Percentiles rank a stretch among this genome's conserved stretches.
Evolutionary conservation across 2,329 filamentous ascomycete species (phyloP).

Genomic region (Ceratocystis cubensis): DNA sequence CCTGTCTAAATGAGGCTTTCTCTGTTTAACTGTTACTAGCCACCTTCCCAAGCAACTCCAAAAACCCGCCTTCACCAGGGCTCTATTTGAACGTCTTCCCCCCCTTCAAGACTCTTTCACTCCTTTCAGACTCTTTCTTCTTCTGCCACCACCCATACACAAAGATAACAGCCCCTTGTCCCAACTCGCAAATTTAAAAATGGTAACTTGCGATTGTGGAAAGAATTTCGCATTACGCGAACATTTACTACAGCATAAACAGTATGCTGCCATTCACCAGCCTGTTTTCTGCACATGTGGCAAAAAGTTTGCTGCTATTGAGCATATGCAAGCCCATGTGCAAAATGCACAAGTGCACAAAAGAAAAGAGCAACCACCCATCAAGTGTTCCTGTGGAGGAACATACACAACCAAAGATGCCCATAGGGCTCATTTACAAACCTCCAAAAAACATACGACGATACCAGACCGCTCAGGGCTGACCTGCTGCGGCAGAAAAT

Average conservation of each 20-base stretch:
- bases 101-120: too few species aligned
- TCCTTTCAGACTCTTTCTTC: too few species aligned
- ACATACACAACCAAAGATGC: neutral
- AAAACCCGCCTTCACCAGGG: too few species aligned
- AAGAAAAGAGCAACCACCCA: neutral
- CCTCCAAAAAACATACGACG: neutral
- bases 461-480: neutral
- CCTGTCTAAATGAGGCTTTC: too few species aligned
- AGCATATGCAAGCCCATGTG: neutral
- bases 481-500: neutral
- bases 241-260: neutral
- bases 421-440: neutral
- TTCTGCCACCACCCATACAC: too few species aligned
- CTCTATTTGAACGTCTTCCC: too few species aligned
- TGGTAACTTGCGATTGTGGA: neutral
- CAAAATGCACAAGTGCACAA: neutral
- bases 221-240: neutral
- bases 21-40: too few species aligned
- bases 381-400: neutral
- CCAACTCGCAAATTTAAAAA: too few species aligned
- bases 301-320: neutral
- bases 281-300: neutral
- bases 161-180: too few species aligned
- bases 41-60: too few species aligned
- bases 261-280: neutral